Percentiles rank a stretch among this genome's conserved stretches.
phyloP scores from a whole-genome alignment of 2,329 filamentous ascomycete species.

The Diaporthe citriasiana region DNA sequence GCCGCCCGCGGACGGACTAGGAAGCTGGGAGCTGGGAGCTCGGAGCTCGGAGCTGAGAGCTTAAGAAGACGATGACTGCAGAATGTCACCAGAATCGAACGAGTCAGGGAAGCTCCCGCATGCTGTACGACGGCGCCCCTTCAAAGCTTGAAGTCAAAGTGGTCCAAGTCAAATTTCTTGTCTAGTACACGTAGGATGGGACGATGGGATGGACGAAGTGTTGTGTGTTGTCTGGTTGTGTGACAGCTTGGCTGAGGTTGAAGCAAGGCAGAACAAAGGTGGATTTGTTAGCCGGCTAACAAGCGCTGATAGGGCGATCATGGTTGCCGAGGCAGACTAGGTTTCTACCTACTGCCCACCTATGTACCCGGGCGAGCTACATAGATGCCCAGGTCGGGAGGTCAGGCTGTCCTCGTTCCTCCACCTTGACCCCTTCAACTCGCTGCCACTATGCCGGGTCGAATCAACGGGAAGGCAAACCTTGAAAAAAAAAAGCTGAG shows the following conservation, averaged over 20 bases:
- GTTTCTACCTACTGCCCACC: neutral
- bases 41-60: slow-evolving; percentile 5
- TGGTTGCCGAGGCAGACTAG: neutral
- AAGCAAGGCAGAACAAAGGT: slow-evolving; percentile 2
- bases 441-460: neutral
- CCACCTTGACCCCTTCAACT: neutral
- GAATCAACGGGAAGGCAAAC: neutral
- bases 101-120: slow-evolving; percentile 30
- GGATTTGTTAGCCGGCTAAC: slow-evolving; percentile 15
- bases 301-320: neutral
- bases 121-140: slow-evolving; percentile 32
- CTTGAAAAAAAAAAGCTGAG: neutral
- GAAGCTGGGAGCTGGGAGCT: slow-evolving; percentile 12
- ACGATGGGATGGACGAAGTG: neutral
- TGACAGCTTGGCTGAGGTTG: slow-evolving; percentile 16
- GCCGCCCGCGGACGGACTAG: neutral
- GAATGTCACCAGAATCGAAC: neutral
- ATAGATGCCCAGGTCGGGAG: neutral
- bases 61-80: slow-evolving; percentile 11
- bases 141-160: slow-evolving; percentile 12
- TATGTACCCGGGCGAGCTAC: neutral
- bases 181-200: neutral
- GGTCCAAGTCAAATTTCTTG: neutral
- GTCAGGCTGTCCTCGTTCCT: neutral
- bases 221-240: neutral